phyloP scores from a whole-genome alignment of 1,284 basidiomycete genomes.

The Cryptococcus deneoformans region DNA sequence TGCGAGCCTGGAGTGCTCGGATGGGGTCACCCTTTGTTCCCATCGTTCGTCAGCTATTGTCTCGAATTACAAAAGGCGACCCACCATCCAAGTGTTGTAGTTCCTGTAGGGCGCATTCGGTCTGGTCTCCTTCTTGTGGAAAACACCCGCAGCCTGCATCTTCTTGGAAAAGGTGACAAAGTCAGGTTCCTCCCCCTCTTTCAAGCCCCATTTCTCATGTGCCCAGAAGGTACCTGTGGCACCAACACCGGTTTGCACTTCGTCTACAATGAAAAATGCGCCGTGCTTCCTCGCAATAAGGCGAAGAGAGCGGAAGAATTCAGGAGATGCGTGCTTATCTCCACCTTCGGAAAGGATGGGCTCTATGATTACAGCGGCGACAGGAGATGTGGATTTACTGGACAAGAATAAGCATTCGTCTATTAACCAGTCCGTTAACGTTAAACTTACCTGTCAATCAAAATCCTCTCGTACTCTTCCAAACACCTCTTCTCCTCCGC shows the following conservation, averaged over 20 bases:
- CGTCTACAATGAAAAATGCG: slow-evolving; percentile 56
- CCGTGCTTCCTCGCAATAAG: slow-evolving; percentile 53
- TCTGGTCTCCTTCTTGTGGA: slow-evolving; percentile 54
- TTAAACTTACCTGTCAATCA: slow-evolving; percentile 31
- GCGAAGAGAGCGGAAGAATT: slow-evolving; percentile 55
- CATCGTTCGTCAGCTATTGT: not conserved
- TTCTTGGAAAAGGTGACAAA: slow-evolving; percentile 58
- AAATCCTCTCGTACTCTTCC: slow-evolving; percentile 40
- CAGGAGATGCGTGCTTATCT: slow-evolving; percentile 55
- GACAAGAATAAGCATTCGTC: slow-evolving; percentile 5
- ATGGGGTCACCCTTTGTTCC: slow-evolving; percentile 48
- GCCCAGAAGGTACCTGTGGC: slow-evolving; percentile 59
- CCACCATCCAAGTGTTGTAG: slow-evolving; percentile 45
- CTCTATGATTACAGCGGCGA: slow-evolving; percentile 58
- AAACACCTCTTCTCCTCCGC: slow-evolving; percentile 44
- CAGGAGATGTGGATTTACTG: slow-evolving; percentile 50
- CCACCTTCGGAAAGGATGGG: slow-evolving; percentile 59
- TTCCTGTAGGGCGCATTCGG: slow-evolving; percentile 54
- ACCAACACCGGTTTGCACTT: slow-evolving; percentile 57
- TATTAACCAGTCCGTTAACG: not conserved
- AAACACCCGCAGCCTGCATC: slow-evolving; percentile 54
- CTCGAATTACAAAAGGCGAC: slow-evolving; percentile 5
- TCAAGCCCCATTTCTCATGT: slow-evolving; percentile 56
- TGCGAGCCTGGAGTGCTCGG: slow-evolving; percentile 54
- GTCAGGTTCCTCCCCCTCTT: slow-evolving; percentile 50